These are phyloP conservation scores for Sporopachydermia lactativora DNA, from an alignment of 805 yeast species.

Conservation along the genomic window DNA sequence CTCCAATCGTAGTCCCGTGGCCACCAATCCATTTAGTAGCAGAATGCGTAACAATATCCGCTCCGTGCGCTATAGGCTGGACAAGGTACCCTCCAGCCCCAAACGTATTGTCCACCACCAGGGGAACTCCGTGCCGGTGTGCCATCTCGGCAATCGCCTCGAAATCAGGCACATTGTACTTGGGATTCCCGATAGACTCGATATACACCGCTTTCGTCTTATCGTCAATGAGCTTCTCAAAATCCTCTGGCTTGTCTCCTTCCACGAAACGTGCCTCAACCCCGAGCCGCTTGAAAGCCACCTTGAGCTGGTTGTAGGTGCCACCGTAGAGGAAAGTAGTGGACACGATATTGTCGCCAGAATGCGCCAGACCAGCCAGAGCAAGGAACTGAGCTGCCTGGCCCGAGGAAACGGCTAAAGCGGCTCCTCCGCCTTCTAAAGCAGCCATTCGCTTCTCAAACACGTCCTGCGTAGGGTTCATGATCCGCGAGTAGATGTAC, in stretches of 20 bases:
- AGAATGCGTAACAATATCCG: slow-evolving; percentile 83
- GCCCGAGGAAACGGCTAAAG: slow-evolving; percentile 85
- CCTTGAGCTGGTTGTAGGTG: slow-evolving; percentile 90
- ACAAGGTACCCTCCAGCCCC: slow-evolving; percentile 92
- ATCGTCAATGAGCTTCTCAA: slow-evolving; percentile 61
- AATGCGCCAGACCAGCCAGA: slow-evolving; percentile 65
- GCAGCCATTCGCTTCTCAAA: slow-evolving; percentile 89
- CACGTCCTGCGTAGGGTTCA: slow-evolving; percentile 87
- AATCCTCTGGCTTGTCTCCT: slow-evolving; percentile 63
- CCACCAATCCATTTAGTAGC: slow-evolving; percentile 98
- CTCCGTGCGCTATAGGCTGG: slow-evolving; percentile 79
- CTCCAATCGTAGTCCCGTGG: slow-evolving; percentile 91
- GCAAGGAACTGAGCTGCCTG: slow-evolving; percentile 92
- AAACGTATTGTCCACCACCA: slow-evolving; percentile 90
- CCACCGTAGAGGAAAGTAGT: slow-evolving; percentile 90
- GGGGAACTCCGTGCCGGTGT: slow-evolving; percentile 76
- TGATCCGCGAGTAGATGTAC: slow-evolving; percentile 76
- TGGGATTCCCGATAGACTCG: slow-evolving; percentile 89
- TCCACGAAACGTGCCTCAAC: slow-evolving; percentile 74
- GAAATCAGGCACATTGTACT: slow-evolving; percentile 85
- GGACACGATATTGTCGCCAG: slow-evolving; percentile 83
- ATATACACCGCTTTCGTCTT: slow-evolving; percentile 82
- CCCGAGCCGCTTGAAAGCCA: slow-evolving; percentile 79
- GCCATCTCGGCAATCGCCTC: slow-evolving; percentile 62
- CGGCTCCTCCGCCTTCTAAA: slow-evolving; percentile 85